Percentiles rank a stretch among this genome's conserved stretches.
phyloP scores from a whole-genome alignment of 2,329 filamentous ascomycete species.

The Coniosporium tulheliwenetii region DNA sequence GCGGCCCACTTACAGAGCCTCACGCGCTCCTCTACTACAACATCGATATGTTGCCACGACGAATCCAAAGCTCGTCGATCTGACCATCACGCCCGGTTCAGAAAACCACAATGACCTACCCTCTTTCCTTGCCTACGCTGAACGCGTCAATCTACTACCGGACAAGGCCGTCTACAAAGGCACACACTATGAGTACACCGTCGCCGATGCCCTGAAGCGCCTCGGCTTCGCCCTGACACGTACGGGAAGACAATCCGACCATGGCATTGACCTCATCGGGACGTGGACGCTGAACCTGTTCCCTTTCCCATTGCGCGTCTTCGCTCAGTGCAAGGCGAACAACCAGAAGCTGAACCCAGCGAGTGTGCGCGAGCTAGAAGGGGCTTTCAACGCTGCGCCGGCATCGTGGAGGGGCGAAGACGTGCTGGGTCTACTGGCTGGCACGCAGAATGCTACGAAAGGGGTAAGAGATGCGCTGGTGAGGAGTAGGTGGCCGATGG shows the following conservation, averaged over 20 bases:
- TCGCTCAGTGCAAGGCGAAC: constrained; percentile 56
- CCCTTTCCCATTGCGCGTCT: constrained; percentile 22
- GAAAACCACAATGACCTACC: constrained; percentile 44
- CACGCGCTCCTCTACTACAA: no score
- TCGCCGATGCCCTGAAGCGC: constrained; percentile 36
- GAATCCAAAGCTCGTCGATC: background rate
- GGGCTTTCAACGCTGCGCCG: constrained; percentile 60
- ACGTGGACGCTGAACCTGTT: constrained; percentile 43
- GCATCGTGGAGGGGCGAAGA: constrained; percentile 50
- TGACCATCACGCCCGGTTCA: constrained; percentile 11
- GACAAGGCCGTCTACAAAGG: constrained; percentile 50
- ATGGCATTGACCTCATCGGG: constrained; percentile 60
- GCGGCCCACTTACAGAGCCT: background rate
- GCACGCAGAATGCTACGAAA: constrained; percentile 55
- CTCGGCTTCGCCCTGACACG: constrained; percentile 51
- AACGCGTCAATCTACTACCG: constrained; percentile 37
- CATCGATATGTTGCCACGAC: no score
- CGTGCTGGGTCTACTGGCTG: constrained; percentile 57
- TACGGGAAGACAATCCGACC: constrained; percentile 50
- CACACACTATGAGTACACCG: constrained; percentile 64
- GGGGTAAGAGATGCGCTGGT: constrained; percentile 61
- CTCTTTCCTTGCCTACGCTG: constrained; percentile 50
- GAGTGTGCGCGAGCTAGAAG: constrained; percentile 61
- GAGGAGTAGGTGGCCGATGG: constrained; percentile 53
- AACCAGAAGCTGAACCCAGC: constrained; percentile 36